Base-by-base conservation (phyloP, 2,329 filamentous ascomycete species). In the Arthrobotrys conoides region DNA sequence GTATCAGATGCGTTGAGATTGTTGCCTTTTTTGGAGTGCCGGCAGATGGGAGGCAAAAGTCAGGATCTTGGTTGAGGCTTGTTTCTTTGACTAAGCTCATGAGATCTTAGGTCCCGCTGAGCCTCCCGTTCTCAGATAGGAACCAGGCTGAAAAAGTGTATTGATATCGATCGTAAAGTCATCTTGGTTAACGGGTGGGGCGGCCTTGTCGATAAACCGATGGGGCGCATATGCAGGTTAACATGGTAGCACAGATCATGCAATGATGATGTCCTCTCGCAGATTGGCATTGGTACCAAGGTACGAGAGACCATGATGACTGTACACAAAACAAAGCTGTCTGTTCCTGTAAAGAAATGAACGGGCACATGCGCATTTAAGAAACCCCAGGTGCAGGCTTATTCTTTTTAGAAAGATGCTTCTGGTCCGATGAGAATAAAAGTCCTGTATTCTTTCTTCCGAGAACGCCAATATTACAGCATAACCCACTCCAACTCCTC, bases 401-500 rank as follows among this genome's bases (percentile, higher is more conserved):
- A n/a, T n/a, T 46, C 20, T 46, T 44, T 30, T 30, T 30, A 6
- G n/a, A 20, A 46, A 20, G 44, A 44, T 30, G 20, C 16, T 3
- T 41, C 12, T 61, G n/a, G n/a, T 24, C 18, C 3, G 5, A 12
- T 24, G 20, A 44, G 27, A 44, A 24, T 41, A 18, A 41, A 36
- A 44, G 33, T 27, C 57, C 36, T 61, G 33, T 61, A 44, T 61
- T 44, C 57, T 61, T 61, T 44, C 20, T 18, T 10, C 57, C 36
- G 18, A 59, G 44, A 61, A 61, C 57, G 57, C 57, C 57, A 18
- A 38, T 4, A 61, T 65, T 59, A 73, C 41, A 73, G 51, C 70
- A 73, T 67, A 44, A 73, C 70, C 70, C 70, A 73, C 6, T 73
- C 70, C 51, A 73, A 30, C 49, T 73, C 70, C 48, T 73, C 70